These are phyloP conservation scores for Leccinum pellstonianum DNA, from an alignment of 768 basidiomycete species.

Conservation along the genomic window DNA sequence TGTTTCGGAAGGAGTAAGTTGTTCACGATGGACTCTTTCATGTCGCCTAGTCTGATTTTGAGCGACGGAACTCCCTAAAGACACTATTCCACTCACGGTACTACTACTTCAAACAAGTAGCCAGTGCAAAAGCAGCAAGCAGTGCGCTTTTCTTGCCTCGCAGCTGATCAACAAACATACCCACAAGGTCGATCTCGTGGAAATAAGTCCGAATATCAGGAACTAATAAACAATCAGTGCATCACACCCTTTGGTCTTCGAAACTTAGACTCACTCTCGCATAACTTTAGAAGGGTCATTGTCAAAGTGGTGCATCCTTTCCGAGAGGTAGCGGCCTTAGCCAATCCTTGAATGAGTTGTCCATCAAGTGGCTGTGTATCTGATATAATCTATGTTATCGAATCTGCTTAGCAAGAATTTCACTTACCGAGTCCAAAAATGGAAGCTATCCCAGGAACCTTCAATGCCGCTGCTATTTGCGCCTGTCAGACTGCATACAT, in stretches of 20 bases:
- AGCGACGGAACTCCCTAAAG: background rate
- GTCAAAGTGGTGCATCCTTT: conserved; percentile 20
- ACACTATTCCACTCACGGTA: conserved; percentile 6
- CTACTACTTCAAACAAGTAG: conserved; percentile 11
- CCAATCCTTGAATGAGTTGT: background rate
- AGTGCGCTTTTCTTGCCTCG: conserved; percentile 14
- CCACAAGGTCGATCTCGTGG: conserved; percentile 2
- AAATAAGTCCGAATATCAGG: conserved; percentile 6
- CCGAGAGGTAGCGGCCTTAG: background rate
- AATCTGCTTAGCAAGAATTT: background rate
- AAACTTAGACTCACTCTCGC: conserved; percentile 14
- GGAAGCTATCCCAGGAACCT: too few species aligned
- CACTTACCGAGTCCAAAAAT: too few species aligned
- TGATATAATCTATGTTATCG: too few species aligned
- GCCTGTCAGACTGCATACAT: too few species aligned
- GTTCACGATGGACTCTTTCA: conserved; percentile 9
- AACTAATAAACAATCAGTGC: conserved; percentile 11
- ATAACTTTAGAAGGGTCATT: conserved; percentile 22
- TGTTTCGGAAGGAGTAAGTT: conserved; percentile 2
- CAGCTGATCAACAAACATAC: conserved; percentile 18
- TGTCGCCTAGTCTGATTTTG: conserved; percentile 9
- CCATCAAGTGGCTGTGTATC: too few species aligned
- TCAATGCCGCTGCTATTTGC: too few species aligned
- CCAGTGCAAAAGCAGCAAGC: conserved; percentile 22
- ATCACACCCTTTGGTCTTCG: background rate